These are phyloP conservation scores for Chlamydomonas eustigma DNA, from an alignment of 139 green algal genomes.

Conservation along the genomic window DNA sequence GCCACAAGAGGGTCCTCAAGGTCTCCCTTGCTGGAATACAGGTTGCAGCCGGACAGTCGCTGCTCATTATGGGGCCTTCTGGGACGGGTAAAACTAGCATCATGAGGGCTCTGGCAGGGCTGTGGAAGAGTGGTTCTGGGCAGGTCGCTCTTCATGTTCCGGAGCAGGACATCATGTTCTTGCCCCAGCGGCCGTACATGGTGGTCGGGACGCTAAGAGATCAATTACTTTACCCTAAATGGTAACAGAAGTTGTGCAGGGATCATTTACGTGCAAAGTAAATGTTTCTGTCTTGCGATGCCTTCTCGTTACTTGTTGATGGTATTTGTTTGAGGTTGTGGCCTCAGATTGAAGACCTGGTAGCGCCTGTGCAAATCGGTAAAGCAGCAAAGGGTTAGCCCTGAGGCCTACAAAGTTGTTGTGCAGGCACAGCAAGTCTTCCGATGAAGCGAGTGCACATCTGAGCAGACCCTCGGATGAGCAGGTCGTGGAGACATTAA, in stretches of 20 bases:
- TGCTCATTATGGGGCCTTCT: conserved; percentile 88
- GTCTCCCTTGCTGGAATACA: too few relatives aligned
- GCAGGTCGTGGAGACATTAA: conserved; percentile 59
- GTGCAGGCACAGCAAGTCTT: too few relatives aligned
- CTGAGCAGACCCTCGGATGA: conserved; percentile 68
- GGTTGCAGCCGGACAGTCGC: conserved; percentile 46
- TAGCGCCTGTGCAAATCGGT: neutral
- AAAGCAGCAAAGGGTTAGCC: too few relatives aligned
- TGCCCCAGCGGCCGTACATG: conserved; percentile 96
- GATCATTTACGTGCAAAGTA: too few relatives aligned
- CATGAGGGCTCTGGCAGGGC: conserved; percentile 84
- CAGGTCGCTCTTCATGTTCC: conserved; percentile 32
- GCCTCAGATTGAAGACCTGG: too few relatives aligned
- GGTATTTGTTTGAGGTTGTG: too few relatives aligned
- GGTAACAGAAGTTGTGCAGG: too few relatives aligned
- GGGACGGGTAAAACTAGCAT: conserved; percentile 90
- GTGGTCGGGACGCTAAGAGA: conserved; percentile 87
- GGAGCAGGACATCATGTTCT: conserved; percentile 54
- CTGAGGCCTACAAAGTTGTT: too few relatives aligned
- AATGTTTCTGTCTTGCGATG: too few relatives aligned
- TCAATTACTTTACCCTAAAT: conserved; percentile 82
- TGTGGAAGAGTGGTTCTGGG: conserved; percentile 77
- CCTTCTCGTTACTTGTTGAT: too few relatives aligned
- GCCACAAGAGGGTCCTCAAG: conserved; percentile 52
- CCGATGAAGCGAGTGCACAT: too few relatives aligned